phyloP scores from a whole-genome alignment of 2,329 filamentous ascomycete species.

The Penicillium hordei region DNA sequence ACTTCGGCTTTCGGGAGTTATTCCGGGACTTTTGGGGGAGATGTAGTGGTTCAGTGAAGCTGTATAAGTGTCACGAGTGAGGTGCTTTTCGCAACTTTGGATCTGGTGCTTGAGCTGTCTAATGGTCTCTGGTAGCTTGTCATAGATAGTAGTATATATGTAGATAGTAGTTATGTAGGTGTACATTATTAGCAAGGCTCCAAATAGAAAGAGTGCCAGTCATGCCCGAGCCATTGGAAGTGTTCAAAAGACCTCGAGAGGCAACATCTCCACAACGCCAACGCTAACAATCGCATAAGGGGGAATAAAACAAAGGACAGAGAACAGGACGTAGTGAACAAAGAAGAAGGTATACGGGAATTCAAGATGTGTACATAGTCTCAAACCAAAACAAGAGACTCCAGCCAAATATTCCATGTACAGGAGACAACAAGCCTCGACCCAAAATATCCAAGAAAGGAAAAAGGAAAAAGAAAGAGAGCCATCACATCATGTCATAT shows the following conservation, averaged over 20 bases:
- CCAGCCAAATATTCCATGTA: neutral
- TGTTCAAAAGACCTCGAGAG: neutral
- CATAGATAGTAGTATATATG: too few species aligned
- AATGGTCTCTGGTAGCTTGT: too few species aligned
- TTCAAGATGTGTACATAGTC: neutral
- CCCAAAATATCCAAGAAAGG: neutral
- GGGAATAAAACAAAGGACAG: slow-evolving; percentile 8
- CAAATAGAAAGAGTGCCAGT: neutral
- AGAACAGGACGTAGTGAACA: neutral
- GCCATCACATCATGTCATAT: slow-evolving; percentile 2
- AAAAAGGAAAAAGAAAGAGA: neutral
- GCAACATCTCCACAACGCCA: slow-evolving; percentile 15
- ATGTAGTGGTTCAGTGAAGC: too few species aligned
- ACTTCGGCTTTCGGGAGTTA: too few species aligned
- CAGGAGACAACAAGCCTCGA: neutral
- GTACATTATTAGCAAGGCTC: slow-evolving; percentile 5
- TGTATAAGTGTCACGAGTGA: too few species aligned
- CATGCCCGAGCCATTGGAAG: neutral
- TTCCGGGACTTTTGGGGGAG: too few species aligned
- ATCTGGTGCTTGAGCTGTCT: too few species aligned
- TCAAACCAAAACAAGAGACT: neutral
- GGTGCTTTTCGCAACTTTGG: too few species aligned
- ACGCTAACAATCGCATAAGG: slow-evolving; percentile 12
- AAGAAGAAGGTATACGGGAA: slow-evolving; percentile 1
- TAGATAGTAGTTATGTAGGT: neutral